phyloP scores from a whole-genome alignment of 805 yeast genomes.

The Saturnispora kantuleensis region DNA sequence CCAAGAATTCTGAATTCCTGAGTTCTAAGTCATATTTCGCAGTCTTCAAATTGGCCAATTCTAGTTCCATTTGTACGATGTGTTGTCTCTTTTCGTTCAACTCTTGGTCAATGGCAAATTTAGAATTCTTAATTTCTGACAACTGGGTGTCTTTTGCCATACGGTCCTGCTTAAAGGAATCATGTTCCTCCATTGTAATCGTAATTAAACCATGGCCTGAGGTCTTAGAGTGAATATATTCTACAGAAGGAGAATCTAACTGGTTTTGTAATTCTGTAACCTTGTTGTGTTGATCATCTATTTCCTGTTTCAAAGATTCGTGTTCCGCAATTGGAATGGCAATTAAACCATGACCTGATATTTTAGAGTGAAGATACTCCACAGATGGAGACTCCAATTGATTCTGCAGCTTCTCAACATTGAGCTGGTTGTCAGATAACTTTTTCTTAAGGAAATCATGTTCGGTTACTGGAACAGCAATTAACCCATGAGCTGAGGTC shows the following conservation, averaged over 20 bases:
- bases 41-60: conserved; percentile 4
- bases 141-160: not conserved
- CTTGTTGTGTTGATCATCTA: not conserved
- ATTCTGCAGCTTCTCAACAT: not conserved
- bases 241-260: conserved; percentile 25
- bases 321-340: conserved; percentile 11
- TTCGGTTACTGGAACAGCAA: too few relatives aligned
- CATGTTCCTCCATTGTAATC: conserved; percentile 19
- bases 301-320: not conserved
- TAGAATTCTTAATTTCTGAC: conserved; percentile 1
- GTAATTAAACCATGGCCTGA: conserved; percentile 18
- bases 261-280: not conserved
- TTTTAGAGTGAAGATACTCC: conserved; percentile 14
- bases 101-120: not conserved
- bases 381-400: conserved; percentile 12
- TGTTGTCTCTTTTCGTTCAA: conserved; percentile 2
- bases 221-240: conserved; percentile 24
- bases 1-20: not conserved
- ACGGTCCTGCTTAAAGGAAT: conserved; percentile 4
- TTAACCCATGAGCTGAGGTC: not conserved
- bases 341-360: conserved; percentile 9
- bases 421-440: not conserved
- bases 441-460: too few relatives aligned
- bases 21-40: conserved; percentile 1
- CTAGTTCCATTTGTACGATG: conserved; percentile 2